These are phyloP conservation scores for Babesia caballi DNA, from an alignment of 169 alveolate genomes.

Conservation along the genomic window DNA sequence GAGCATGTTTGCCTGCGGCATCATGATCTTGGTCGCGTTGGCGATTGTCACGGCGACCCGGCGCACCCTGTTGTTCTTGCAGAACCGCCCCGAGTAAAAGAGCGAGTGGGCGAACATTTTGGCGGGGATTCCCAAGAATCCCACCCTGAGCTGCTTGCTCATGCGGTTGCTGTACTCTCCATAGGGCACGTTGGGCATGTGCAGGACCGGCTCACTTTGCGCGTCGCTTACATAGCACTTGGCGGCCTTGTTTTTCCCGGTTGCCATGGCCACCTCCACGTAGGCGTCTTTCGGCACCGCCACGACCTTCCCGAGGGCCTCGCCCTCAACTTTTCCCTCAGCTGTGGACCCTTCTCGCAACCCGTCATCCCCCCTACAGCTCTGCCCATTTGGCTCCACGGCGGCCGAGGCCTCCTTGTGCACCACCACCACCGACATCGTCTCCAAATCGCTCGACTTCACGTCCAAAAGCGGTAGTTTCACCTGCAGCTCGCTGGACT, in stretches of 20 bases:
- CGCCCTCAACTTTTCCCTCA: neutral
- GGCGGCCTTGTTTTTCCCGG: neutral
- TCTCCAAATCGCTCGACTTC: neutral
- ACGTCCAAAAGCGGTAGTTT: neutral
- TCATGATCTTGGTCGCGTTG: slow-evolving; percentile 23
- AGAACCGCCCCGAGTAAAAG: slow-evolving; percentile 56
- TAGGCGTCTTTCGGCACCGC: slow-evolving; percentile 14
- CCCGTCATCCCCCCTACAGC: neutral
- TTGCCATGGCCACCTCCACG: slow-evolving; percentile 5
- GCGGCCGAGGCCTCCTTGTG: too few species aligned
- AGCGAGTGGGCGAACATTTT: slow-evolving; percentile 62
- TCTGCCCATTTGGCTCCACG: too few species aligned
- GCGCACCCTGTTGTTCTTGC: slow-evolving; percentile 51
- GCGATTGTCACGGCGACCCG: slow-evolving; percentile 57
- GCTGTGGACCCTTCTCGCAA: too few species aligned
- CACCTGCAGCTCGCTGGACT: neutral
- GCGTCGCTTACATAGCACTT: neutral
- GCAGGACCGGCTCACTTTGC: slow-evolving; percentile 2
- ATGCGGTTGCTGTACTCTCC: slow-evolving; percentile 53
- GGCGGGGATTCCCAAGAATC: slow-evolving; percentile 60
- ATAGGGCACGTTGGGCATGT: slow-evolving; percentile 21
- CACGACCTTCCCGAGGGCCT: neutral
- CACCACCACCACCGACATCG: neutral
- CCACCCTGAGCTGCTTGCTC: slow-evolving; percentile 59
- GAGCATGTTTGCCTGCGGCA: slow-evolving; percentile 44